phyloP scores from a whole-genome alignment of 1,284 basidiomycete genomes.

The Ganoderma leucocontextum region DNA sequence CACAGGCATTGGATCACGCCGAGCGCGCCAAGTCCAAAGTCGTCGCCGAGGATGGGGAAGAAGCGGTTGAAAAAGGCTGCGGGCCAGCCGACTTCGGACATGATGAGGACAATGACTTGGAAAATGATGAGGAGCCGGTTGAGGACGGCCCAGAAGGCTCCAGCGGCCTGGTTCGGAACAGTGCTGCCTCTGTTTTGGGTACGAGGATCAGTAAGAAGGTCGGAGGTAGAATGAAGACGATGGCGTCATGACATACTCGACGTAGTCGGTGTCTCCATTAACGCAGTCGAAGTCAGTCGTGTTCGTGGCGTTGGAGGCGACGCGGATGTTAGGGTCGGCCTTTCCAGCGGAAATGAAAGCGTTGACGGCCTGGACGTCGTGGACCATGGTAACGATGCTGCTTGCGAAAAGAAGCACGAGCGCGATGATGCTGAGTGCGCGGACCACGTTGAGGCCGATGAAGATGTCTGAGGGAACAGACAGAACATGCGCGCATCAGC shows the following conservation, averaged over 20 bases:
- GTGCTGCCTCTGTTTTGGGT: slow-evolving; percentile 66
- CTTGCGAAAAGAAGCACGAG: slow-evolving; percentile 83
- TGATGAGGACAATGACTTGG: slow-evolving; percentile 79
- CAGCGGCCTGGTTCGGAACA: slow-evolving; percentile 90
- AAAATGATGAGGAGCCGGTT: slow-evolving; percentile 86
- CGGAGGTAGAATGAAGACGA: slow-evolving; percentile 9
- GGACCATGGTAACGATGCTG: slow-evolving; percentile 82
- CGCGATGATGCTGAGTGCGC: slow-evolving; percentile 80
- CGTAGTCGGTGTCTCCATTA: slow-evolving; percentile 76
- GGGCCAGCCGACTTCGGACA: slow-evolving; percentile 86
- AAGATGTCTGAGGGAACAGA: slow-evolving; percentile 62
- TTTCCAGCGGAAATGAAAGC: slow-evolving; percentile 49
- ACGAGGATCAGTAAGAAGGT: slow-evolving; percentile 8
- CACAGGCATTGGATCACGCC: slow-evolving; percentile 83
- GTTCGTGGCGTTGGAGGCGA: slow-evolving; percentile 38
- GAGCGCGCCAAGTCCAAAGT: slow-evolving; percentile 85
- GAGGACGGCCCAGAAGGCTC: slow-evolving; percentile 88
- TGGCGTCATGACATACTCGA: slow-evolving; percentile 58
- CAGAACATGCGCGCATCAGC: not conserved
- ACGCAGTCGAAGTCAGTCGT: slow-evolving; percentile 41
- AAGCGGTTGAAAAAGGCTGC: slow-evolving; percentile 78
- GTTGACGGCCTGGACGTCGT: slow-evolving; percentile 83
- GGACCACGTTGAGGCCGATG: slow-evolving; percentile 81
- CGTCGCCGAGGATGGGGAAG: slow-evolving; percentile 84
- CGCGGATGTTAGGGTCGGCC: slow-evolving; percentile 28